These are phyloP conservation scores for Phoenix roebelenii DNA, from an alignment of 176 grass and related monocot genomes.

Conservation along the genomic window DNA sequence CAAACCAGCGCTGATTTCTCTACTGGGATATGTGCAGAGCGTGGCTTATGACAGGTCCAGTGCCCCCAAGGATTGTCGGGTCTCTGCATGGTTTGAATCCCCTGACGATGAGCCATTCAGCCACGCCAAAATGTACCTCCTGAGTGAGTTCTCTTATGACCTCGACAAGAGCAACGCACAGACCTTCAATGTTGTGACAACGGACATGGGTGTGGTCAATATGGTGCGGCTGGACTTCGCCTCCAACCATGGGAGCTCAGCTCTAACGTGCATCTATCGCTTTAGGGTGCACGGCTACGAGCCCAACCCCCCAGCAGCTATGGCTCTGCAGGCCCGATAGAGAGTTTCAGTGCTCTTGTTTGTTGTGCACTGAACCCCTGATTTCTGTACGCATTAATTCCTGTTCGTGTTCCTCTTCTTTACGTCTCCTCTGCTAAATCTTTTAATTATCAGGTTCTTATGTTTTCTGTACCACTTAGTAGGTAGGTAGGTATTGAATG, in stretches of 20 bases:
- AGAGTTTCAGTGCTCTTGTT: no score
- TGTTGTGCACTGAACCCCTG: no score
- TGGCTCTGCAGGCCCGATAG: no score
- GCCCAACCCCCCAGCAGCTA: conserved; percentile 10
- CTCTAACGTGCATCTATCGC: conserved; percentile 80
- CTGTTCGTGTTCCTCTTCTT: no score
- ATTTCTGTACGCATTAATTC: no score
- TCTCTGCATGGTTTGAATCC: conserved; percentile 52
- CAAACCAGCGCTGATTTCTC: background rate
- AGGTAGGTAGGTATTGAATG: no score
- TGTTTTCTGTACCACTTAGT: no score
- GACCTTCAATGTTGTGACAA: conserved; percentile 49
- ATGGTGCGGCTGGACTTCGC: conserved; percentile 49
- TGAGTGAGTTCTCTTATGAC: conserved; percentile 62
- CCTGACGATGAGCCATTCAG: conserved; percentile 24
- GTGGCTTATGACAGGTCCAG: conserved; percentile 77
- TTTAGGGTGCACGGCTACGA: conserved; percentile 79
- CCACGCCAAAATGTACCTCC: conserved; percentile 2
- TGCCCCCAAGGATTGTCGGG: conserved; percentile 65
- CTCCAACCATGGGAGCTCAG: conserved; percentile 60
- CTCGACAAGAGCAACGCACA: conserved; percentile 65
- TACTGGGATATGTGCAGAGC: conserved; percentile 43
- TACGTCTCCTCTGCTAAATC: no score
- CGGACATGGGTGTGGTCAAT: conserved; percentile 28
- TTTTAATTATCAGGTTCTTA: no score